A percentile compares a stretch with the other conserved stretches of the same genome.
Evolutionary conservation across 1,139 yeast species (phyloP).

Genomic region (Yamadazyma buinensis): DNA sequence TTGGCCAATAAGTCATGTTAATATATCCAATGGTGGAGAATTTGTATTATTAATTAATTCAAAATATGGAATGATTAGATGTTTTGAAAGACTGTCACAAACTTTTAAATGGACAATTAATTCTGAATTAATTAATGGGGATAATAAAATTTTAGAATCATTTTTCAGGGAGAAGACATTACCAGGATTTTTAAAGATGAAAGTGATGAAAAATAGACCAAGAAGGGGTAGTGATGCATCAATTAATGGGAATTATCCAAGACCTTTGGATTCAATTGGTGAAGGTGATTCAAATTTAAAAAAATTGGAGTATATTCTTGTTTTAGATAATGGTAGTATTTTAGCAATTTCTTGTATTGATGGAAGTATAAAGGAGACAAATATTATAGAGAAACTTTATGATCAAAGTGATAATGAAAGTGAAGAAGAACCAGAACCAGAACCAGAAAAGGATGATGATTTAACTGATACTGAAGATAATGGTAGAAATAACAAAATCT

Average conservation of each 20-base stretch:
- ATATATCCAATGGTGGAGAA: constrained; percentile 59
- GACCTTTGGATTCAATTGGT: constrained; percentile 6
- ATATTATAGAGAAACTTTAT: constrained; percentile 24
- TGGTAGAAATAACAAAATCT: too few species aligned
- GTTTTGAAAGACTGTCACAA: constrained; percentile 54
- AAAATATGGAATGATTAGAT: constrained; percentile 45
- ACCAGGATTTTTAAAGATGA: constrained; percentile 48
- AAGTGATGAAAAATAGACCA: constrained; percentile 22
- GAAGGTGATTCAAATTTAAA: constrained; percentile 11
- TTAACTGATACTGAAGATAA: background rate
- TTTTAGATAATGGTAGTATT: constrained; percentile 44
- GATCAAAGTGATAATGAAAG: constrained; percentile 10
- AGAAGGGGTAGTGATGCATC: constrained; percentile 30
- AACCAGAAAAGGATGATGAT: background rate
- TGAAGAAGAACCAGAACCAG: constrained; percentile 1
- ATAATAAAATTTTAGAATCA: constrained; percentile 45
- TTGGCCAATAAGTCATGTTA: constrained; percentile 67
- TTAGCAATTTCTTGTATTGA: constrained; percentile 45
- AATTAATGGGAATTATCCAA: constrained; percentile 35
- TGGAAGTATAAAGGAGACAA: constrained; percentile 32
- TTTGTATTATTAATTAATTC: constrained; percentile 56
- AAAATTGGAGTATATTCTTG: constrained; percentile 30
- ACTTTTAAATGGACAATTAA: constrained; percentile 50
- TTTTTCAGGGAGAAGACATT: constrained; percentile 58
- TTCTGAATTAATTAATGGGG: constrained; percentile 17